Evolutionary conservation across 73 alveolate genomes (phyloP).

Genomic region (Tetrahymena malaccensis): DNA sequence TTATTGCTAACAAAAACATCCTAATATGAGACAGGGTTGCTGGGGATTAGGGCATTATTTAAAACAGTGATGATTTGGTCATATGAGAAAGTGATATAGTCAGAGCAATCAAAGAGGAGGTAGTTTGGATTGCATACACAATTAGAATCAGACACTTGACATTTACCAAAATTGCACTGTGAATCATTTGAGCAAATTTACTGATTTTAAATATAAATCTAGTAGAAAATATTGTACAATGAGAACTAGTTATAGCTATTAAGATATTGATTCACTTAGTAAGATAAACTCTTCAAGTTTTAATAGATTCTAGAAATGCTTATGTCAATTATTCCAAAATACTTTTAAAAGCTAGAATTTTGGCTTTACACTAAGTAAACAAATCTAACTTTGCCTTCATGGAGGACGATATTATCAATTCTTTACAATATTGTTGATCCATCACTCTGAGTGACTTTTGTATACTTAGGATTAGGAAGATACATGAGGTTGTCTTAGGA

Average conservation of each 20-base stretch:
- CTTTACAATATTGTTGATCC: neutral
- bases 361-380: neutral
- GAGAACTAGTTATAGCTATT: neutral
- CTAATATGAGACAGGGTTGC: neutral
- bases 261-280: neutral
- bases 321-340: neutral
- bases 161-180: neutral
- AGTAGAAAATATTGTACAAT: neutral
- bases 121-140: neutral
- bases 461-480: neutral
- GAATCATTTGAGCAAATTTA: neutral
- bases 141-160: neutral
- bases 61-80: neutral
- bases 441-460: neutral
- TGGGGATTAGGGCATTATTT: neutral
- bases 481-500: neutral
- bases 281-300: neutral
- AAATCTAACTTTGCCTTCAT: neutral
- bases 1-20: neutral
- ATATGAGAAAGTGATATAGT: neutral
- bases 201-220: neutral
- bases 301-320: neutral
- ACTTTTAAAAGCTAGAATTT: neutral
- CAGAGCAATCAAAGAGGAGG: neutral
- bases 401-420: neutral